phyloP scores from a whole-genome alignment of 2,329 filamentous ascomycete genomes.

The Ascochyta clinopodiicola region DNA sequence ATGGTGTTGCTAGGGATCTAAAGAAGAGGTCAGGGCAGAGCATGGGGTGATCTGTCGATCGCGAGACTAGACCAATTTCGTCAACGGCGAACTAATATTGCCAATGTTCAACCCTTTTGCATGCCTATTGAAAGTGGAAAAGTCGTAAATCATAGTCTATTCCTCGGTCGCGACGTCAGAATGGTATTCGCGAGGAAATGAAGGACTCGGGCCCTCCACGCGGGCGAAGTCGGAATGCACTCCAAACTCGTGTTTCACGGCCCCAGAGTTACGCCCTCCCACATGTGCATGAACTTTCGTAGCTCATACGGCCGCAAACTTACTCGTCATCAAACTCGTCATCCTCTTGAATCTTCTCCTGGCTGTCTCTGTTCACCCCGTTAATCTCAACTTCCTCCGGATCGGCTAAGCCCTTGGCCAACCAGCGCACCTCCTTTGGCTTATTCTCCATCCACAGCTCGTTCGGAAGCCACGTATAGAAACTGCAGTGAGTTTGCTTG shows the following conservation, averaged over 20 bases:
- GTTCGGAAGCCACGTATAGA: slow-evolving; percentile 54
- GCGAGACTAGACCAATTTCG: slow-evolving; percentile 5
- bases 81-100: slow-evolving; percentile 1
- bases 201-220: neutral
- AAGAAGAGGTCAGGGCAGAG: slow-evolving; percentile 5
- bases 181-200: neutral
- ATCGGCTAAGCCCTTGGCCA: slow-evolving; percentile 28
- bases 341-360: slow-evolving; percentile 27
- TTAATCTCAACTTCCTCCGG: slow-evolving; percentile 24
- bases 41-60: slow-evolving; percentile 9
- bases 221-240: neutral
- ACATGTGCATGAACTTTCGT: neutral
- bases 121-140: neutral
- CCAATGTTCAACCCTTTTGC: neutral
- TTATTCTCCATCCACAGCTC: slow-evolving; percentile 47
- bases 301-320: slow-evolving; percentile 2
- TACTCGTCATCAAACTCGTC: slow-evolving; percentile 20
- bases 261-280: neutral
- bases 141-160: neutral
- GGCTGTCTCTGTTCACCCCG: slow-evolving; percentile 9
- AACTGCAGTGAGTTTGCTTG: slow-evolving; percentile 50
- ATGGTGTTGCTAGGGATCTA: neutral
- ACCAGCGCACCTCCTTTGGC: slow-evolving; percentile 35
- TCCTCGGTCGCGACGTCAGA: neutral
- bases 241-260: slow-evolving; percentile 13